Conservation (phyloP, 2,329 filamentous ascomycete genomes). For the Aspergillus fructus region DNA sequence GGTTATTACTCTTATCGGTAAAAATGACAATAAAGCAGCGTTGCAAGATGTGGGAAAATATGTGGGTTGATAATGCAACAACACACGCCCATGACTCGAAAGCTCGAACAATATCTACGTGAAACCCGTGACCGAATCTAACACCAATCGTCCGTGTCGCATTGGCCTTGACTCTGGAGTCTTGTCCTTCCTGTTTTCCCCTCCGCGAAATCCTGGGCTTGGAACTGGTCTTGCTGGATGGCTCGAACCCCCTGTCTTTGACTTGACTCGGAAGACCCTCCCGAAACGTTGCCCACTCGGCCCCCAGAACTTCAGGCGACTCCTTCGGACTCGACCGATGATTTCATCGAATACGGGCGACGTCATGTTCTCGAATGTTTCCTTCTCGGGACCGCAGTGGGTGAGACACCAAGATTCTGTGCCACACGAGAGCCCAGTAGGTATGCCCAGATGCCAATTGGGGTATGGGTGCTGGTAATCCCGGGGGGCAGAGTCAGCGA, state of each 20-base stretch:
- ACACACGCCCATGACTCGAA: not conserved
- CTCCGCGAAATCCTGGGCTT: not conserved
- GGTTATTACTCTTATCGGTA: not conserved
- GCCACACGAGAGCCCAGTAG: conserved; percentile 10
- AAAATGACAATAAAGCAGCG: not conserved
- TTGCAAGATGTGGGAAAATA: not conserved
- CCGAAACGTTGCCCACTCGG: conserved; percentile 37
- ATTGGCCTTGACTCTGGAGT: not conserved
- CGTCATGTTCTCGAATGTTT: conserved; percentile 47
- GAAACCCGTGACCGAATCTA: not conserved
- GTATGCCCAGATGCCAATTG: not conserved
- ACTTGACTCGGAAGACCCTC: conserved; percentile 38
- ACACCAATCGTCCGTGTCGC: not conserved
- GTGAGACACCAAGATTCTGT: conserved; percentile 35
- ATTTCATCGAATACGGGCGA: conserved; percentile 38
- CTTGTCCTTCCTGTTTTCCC: not conserved
- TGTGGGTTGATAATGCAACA: not conserved
- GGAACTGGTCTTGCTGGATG: not conserved
- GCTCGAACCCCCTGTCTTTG: conserved; percentile 19
- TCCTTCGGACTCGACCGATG: conserved; percentile 38
- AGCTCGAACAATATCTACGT: not conserved
- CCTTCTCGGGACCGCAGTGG: conserved; percentile 36
- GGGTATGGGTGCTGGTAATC: too few relatives aligned
- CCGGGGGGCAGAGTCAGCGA: too few relatives aligned
- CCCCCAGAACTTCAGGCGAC: conserved; percentile 45